These are phyloP conservation scores for Myriosclerotinia curreyana DNA, from an alignment of 2,329 filamentous ascomycete species.

Conservation along the genomic window DNA sequence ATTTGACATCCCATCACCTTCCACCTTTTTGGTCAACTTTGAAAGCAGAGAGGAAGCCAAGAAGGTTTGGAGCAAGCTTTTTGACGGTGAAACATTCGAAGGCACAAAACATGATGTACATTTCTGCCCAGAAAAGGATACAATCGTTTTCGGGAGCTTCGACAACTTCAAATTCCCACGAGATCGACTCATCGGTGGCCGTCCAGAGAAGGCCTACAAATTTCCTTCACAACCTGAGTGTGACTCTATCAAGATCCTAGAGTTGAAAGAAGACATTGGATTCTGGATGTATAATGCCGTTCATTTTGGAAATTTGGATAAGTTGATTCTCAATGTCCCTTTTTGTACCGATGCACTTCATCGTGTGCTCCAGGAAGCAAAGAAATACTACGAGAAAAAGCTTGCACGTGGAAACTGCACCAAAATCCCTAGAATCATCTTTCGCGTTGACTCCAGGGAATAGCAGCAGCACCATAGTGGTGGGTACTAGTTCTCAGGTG, in stretches of 20 bases:
- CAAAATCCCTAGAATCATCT: neutral
- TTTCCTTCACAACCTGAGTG: neutral
- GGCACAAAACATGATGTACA: neutral
- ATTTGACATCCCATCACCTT: neutral
- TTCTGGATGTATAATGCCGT: neutral
- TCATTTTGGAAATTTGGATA: constrained; percentile 1
- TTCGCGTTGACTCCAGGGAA: too few relatives aligned
- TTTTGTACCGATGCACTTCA: too few relatives aligned
- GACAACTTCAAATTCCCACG: neutral
- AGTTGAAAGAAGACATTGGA: neutral
- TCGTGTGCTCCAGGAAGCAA: neutral
- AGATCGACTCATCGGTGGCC: neutral
- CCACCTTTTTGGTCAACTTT: neutral
- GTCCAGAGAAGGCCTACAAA: too few relatives aligned
- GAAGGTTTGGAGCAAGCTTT: neutral
- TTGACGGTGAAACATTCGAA: neutral
- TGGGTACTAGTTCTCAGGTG: too few relatives aligned
- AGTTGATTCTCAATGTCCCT: too few relatives aligned
- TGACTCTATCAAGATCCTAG: neutral
- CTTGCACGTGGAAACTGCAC: neutral
- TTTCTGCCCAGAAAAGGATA: constrained; percentile 1
- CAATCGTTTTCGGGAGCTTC: neutral
- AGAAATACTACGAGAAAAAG: neutral
- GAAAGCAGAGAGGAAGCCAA: neutral
- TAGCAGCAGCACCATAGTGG: too few relatives aligned